Conservation (phyloP, 78 protist species). For the Dictyostelium citrinum region DNA sequence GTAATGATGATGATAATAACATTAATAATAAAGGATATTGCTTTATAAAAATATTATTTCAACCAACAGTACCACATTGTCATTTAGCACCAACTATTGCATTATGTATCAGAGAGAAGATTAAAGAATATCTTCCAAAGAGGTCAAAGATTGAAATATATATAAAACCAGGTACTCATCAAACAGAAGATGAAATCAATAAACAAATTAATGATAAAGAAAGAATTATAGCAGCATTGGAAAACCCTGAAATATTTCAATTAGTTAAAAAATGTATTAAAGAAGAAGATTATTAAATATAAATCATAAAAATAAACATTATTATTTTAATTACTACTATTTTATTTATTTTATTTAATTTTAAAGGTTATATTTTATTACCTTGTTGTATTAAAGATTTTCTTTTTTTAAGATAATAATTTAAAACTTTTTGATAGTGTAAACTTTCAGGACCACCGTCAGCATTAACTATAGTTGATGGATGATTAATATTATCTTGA, state of each 20-base stretch:
- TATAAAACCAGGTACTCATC: constrained; percentile 71
- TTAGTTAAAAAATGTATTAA: constrained; percentile 68
- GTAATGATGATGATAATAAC: background rate
- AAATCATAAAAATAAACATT: background rate
- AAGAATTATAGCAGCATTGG: constrained; percentile 91
- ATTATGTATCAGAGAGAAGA: constrained; percentile 61
- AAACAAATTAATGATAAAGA: constrained; percentile 93
- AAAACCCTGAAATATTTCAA: constrained; percentile 61
- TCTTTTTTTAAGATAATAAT: background rate
- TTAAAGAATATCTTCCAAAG: constrained; percentile 38
- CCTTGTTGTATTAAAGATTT: too few species aligned
- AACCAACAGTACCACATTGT: constrained; percentile 81
- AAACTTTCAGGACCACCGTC: background rate
- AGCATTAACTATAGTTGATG: background rate
- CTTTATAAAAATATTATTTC: constrained; percentile 17
- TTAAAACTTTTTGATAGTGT: background rate
- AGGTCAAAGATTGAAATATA: constrained; percentile 53
- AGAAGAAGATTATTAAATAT: constrained; percentile 49
- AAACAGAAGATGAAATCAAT: constrained; percentile 77
- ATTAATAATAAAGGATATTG: background rate
- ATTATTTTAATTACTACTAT: too few species aligned
- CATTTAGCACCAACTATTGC: constrained; percentile 77
- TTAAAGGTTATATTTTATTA: too few species aligned
- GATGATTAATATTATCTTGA: too few species aligned
- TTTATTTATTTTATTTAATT: too few species aligned